phyloP scores from a whole-genome alignment of 495 filamentous ascomycete species.

The Neurospora intermedia region DNA sequence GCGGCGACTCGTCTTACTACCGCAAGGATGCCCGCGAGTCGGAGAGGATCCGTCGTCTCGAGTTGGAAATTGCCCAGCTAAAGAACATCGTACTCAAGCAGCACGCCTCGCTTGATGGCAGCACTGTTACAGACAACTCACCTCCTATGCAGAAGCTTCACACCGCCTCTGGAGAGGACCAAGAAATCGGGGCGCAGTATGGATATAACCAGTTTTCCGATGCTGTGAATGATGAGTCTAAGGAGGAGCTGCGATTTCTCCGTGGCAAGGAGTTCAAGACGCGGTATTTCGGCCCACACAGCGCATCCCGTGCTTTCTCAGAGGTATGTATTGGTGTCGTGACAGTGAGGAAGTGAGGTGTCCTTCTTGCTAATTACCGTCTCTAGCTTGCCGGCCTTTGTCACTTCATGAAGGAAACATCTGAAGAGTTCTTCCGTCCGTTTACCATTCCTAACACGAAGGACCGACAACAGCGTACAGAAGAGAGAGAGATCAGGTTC shows the following conservation, averaged over 20 bases:
- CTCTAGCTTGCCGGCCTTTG: constrained; percentile 33
- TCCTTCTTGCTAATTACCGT: constrained; percentile 1
- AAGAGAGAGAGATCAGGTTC: constrained; percentile 25
- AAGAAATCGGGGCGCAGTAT: constrained; percentile 10
- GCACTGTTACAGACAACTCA: constrained; percentile 24
- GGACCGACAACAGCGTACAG: constrained; percentile 22
- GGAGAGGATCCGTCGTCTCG: constrained; percentile 37
- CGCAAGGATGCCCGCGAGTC: constrained; percentile 28
- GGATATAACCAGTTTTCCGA: constrained; percentile 15
- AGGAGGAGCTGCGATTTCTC: constrained; percentile 27
- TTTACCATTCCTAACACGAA: constrained; percentile 25
- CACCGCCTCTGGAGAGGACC: constrained; percentile 6
- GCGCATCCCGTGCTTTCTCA: constrained; percentile 31
- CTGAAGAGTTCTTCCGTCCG: constrained; percentile 32
- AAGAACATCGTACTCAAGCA: constrained; percentile 30
- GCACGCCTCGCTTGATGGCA: constrained; percentile 22
- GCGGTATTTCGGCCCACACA: constrained; percentile 39
- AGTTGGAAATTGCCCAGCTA: constrained; percentile 39
- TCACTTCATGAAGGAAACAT: constrained; percentile 36
- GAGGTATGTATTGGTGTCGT: constrained; percentile 14
- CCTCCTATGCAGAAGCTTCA: constrained; percentile 6
- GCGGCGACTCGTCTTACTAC: constrained; percentile 18
- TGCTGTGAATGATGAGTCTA: not conserved
- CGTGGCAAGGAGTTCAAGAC: constrained; percentile 34
- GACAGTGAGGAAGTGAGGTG: not conserved